Evolutionary conservation across 139 green algal genomes (phyloP), one percentile per base, ranked within the genome.

Genomic region (Chlorella sp.): DNA sequence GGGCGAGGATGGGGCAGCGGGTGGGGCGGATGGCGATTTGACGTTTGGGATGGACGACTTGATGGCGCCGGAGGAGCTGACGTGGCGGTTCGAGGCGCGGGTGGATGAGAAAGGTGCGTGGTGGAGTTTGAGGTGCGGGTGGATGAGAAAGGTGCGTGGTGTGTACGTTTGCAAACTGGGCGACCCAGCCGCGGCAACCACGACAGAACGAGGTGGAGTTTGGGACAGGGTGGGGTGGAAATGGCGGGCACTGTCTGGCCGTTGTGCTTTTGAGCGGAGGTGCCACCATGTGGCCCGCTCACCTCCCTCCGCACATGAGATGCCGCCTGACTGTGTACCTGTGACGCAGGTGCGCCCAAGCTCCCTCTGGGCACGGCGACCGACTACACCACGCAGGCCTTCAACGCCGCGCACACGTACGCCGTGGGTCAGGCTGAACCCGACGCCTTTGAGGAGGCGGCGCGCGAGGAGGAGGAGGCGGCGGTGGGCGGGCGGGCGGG

Each of bases 271-370:
- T n/a, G n/a, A n/a, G n/a, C n/a, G n/a, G n/a, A n/a, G n/a, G n/a
- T n/a, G n/a, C n/a, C n/a, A n/a, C n/a, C n/a, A n/a, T n/a, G n/a
- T n/a, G n/a, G n/a, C n/a, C n/a, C n/a, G n/a, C n/a, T n/a, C n/a
- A n/a, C n/a, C n/a, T n/a, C n/a, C n/a, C n/a, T n/a, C n/a, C n/a
- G n/a, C n/a, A n/a, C n/a, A n/a, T n/a, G n/a, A n/a, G n/a, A n/a
- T n/a, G n/a, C n/a, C n/a, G n/a, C n/a, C n/a, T n/a, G n/a, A n/a
- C n/a, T n/a, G n/a, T n/a, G n/a, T n/a, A n/a, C n/a, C n/a, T n/a
- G n/a, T n/a, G n/a, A n/a, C n/a, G 55, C 55, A 55, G 55, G 55
- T 30, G 55, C 24, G 55, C 55, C 27, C 55, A 64, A 64, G 55
- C 55, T 31, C 14, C 55, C 55, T 30, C 55, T 64, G 55, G 55